Base-by-base conservation (phyloP, 2,329 filamentous ascomycete genomes). In the Ceratocystis ficicola region DNA sequence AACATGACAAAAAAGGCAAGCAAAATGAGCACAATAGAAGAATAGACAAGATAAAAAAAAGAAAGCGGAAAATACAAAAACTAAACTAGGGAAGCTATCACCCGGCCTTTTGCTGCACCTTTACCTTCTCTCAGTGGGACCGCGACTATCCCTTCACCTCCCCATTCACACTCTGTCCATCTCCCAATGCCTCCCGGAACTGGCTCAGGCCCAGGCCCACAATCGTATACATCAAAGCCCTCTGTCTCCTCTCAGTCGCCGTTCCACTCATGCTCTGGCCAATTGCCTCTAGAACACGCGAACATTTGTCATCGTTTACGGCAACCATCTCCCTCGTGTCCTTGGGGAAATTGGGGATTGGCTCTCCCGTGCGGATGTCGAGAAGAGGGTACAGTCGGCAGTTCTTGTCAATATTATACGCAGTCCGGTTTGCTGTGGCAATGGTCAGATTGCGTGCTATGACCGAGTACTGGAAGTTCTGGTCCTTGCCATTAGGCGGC, bases 381-480 rank as follows among this genome's bases (percentile, higher is more conserved):
- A 65, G 44, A 8, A 67, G 59, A 17, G 63, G 8, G 41, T 63
- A 65, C 25, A 67, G 48, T 3, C 50, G 52, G 48, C 63, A 65
- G 30, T 62, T 44, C 46, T 50, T 25, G 63, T 62, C 32, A 5
- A 46, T 30, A 17, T 67, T 67, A 20, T 62, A 67, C 15, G 57
- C 32, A 5, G 63, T 48, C 20, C 63, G 44, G 28, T 67, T 67
- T 15, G 64, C 63, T 1, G 66, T 67, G 59, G 65, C 65, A 25
- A 67, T 62, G 44, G 60, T 44, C 5, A 62, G 22, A 15, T 62
- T 62, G 10, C 60, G 60, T 3, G 60, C 60, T 17, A 62, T 62
- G 41, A 48, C 15, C 41, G 44, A 44, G 22, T 48, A 62, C 46
- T 63, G 46, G 15, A 65, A 44, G 25, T 65, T 55, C 4, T 63